phyloP scores from a whole-genome alignment of 371 early-diverging fungal species.

The Synchytrium microbalum region DNA sequence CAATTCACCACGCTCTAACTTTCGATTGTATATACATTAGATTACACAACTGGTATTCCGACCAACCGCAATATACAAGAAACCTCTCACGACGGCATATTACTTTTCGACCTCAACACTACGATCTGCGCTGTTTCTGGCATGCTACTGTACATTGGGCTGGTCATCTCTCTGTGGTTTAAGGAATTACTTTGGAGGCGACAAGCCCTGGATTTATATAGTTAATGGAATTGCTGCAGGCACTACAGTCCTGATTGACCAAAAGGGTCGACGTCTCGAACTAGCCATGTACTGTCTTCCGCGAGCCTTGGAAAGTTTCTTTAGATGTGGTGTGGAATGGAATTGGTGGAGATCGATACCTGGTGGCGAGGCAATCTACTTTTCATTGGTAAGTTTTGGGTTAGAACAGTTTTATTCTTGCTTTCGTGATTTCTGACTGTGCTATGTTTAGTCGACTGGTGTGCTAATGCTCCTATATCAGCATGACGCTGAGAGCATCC shows the following conservation, averaged over 20 bases:
- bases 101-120: constrained; percentile 45
- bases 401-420: no score
- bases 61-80: constrained; percentile 32
- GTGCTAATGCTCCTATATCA: constrained; percentile 77
- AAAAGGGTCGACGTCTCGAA: constrained; percentile 67
- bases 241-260: constrained; percentile 62
- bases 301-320: constrained; percentile 66
- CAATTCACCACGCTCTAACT: neutral
- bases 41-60: constrained; percentile 52
- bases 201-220: constrained; percentile 41
- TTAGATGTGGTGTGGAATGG: constrained; percentile 42
- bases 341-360: constrained; percentile 8
- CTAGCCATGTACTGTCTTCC: constrained; percentile 75
- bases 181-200: constrained; percentile 49
- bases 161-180: constrained; percentile 57
- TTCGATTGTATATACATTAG: constrained; percentile 7
- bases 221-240: constrained; percentile 63
- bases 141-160: constrained; percentile 55
- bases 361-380: constrained; percentile 31
- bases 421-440: no score
- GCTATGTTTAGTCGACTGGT: constrained; percentile 70
- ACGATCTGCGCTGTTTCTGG: constrained; percentile 64
- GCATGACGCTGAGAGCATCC: constrained; percentile 62
- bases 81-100: constrained; percentile 30
- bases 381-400: no score